These are phyloP conservation scores for Colletotrichum acutatum DNA, from an alignment of 2,329 filamentous ascomycete species.

Conservation along the genomic window DNA sequence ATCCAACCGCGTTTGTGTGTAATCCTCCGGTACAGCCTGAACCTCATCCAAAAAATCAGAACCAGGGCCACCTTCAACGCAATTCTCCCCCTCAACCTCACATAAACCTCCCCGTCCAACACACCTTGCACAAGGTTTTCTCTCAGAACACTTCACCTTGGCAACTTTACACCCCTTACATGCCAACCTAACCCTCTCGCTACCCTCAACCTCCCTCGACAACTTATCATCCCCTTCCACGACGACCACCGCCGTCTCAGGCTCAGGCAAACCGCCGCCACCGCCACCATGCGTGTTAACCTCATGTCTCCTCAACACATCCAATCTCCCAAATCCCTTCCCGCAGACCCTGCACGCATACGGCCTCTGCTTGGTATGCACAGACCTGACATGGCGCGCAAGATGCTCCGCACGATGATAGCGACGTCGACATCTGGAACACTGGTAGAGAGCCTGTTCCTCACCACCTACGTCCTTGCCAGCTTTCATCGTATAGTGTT, in stretches of 20 bases:
- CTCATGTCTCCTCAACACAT: conserved; percentile 7
- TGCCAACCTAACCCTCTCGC: not conserved
- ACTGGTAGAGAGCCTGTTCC: not conserved
- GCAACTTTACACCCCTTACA: not conserved
- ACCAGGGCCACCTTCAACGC: not conserved
- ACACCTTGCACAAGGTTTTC: not conserved
- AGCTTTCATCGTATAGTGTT: not conserved
- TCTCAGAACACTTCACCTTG: conserved; percentile 18
- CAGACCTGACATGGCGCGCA: conserved; percentile 6
- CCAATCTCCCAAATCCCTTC: conserved; percentile 12
- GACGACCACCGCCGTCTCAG: not conserved
- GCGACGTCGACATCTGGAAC: conserved; percentile 7
- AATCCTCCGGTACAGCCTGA: not conserved
- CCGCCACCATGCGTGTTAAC: not conserved
- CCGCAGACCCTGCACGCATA: not conserved
- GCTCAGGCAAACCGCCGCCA: not conserved
- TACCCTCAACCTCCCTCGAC: not conserved
- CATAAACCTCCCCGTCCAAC: not conserved
- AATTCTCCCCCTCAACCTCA: not conserved
- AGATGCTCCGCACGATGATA: conserved; percentile 13
- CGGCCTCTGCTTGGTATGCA: conserved; percentile 14
- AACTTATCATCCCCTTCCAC: not conserved
- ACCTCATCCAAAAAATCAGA: not conserved
- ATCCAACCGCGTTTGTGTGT: not conserved
- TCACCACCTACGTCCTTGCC: too few relatives aligned